Evolutionary conservation across 257 asterid species (phyloP), one percentile per base, ranked within the genome.

Genomic region (Echium plantagineum): DNA sequence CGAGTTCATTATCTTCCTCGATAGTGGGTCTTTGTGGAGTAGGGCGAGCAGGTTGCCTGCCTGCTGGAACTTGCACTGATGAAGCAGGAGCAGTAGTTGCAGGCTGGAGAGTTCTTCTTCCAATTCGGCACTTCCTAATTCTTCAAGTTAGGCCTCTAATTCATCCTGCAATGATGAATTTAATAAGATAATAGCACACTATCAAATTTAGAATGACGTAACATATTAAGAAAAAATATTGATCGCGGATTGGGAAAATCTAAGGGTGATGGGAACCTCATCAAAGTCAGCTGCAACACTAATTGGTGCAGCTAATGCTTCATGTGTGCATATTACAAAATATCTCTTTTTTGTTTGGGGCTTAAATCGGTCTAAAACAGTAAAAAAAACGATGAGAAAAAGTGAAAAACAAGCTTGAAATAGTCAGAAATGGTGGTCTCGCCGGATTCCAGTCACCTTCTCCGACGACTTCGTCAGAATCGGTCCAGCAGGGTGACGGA

Each of bases 251-350:
- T 5, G 24, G 9, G 48, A 22, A 61, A 38, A 10, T 18, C 32
- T 6, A 12, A 19, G 22, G 20, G 22, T 10, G 15, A 53, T 21
- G 15, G 9, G 22, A 60, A 77, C 90, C 91, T 86, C 95, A 55
- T 84, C 94, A 61, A 80, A 81, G 64, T 79, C 94, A 15, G 90
- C 83, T 6, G 91, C 77, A 61, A 82, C 78, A 55, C 90, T 80
- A 26, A 87, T 66, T 6, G 96, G 96, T 61, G 88, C 62, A n/a
- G 89, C 66, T 78, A 89, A 66, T 59, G 93, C 89, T 67, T 89
- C 93, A 71, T 86, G 97, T 62, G n/a, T n/a, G n/a, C n/a, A n/a
- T n/a, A n/a, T n/a, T n/a, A n/a, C n/a, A n/a, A n/a, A n/a, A n/a
- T n/a, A n/a, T n/a, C n/a, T n/a, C n/a, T n/a, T n/a, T n/a, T n/a